Evolutionary conservation across 495 filamentous ascomycete genomes (phyloP).

Genomic region (Geopyxis carbonaria): DNA sequence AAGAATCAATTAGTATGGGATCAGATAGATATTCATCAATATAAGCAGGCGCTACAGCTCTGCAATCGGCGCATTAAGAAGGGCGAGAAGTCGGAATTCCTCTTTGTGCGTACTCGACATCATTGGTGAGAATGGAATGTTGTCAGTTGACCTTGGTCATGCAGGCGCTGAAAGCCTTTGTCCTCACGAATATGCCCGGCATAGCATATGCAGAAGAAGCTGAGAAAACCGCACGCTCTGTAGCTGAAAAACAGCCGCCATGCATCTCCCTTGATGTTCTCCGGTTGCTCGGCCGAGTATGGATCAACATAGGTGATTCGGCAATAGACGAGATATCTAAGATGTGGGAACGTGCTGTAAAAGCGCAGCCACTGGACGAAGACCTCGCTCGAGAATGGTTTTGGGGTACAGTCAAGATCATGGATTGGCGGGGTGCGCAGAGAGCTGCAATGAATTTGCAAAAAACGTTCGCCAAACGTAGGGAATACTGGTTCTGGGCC

Average conservation of each 20-base stretch:
- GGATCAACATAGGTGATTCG: constrained; percentile 12
- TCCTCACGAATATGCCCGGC: constrained; percentile 31
- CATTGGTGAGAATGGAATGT: too few species aligned
- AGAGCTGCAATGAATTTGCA: constrained; percentile 46
- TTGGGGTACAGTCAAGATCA: constrained; percentile 29
- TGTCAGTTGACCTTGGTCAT: neutral
- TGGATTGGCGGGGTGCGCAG: constrained; percentile 41
- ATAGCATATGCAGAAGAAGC: constrained; percentile 30
- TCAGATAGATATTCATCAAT: constrained; percentile 38
- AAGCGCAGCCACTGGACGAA: constrained; percentile 33
- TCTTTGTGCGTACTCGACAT: constrained; percentile 11
- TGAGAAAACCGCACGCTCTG: constrained; percentile 8
- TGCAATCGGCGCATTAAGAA: constrained; percentile 45
- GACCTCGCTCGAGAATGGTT: constrained; percentile 41
- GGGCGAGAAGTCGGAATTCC: constrained; percentile 34
- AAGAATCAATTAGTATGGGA: constrained; percentile 43
- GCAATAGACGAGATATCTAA: constrained; percentile 23
- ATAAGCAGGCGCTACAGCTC: constrained; percentile 42
- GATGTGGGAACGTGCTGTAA: constrained; percentile 41
- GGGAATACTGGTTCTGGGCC: constrained; percentile 43
- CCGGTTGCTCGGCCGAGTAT: constrained; percentile 25
- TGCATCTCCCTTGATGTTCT: constrained; percentile 34
- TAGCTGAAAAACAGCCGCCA: constrained; percentile 30
- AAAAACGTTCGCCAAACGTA: constrained; percentile 38
- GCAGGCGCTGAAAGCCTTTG: constrained; percentile 38